Evolutionary conservation across 2,329 filamentous ascomycete species (phyloP).

Genomic region (Cladosporium cucumerinum): DNA sequence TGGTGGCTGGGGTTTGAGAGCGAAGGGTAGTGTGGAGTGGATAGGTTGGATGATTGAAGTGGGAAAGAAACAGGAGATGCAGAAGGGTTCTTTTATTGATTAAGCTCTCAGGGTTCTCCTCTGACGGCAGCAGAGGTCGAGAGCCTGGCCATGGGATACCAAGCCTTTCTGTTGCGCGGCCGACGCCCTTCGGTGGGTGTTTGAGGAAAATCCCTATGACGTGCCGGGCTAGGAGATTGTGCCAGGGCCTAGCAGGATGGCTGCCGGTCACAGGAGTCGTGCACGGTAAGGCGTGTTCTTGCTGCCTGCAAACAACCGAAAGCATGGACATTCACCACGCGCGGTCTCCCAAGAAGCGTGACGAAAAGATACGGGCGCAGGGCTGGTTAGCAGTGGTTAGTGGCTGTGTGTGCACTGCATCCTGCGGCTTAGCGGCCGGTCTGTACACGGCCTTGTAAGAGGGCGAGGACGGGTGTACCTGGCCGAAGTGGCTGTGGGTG

Average conservation of each 20-base stretch:
- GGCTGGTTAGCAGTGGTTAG: not conserved
- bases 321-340: not conserved
- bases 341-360: not conserved
- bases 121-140: not conserved
- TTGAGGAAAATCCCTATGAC: not conserved
- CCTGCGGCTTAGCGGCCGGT: not conserved
- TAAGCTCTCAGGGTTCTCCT: not conserved
- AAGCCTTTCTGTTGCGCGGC: constrained; percentile 1
- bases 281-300: not conserved
- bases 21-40: not conserved
- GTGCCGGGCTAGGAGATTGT: not conserved
- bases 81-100: not conserved
- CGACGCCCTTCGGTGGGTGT: not conserved
- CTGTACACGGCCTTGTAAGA: constrained; percentile 1
- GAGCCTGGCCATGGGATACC: not conserved
- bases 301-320: not conserved
- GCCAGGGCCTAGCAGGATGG: not conserved
- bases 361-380: not conserved
- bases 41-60: not conserved
- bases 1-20: not conserved
- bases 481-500: not conserved
- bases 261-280: not conserved
- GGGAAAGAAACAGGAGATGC: not conserved
- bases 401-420: not conserved
- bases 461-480: not conserved